Conservation (phyloP, 1,284 basidiomycete genomes). For the Apiotrichum siamense region DNA sequence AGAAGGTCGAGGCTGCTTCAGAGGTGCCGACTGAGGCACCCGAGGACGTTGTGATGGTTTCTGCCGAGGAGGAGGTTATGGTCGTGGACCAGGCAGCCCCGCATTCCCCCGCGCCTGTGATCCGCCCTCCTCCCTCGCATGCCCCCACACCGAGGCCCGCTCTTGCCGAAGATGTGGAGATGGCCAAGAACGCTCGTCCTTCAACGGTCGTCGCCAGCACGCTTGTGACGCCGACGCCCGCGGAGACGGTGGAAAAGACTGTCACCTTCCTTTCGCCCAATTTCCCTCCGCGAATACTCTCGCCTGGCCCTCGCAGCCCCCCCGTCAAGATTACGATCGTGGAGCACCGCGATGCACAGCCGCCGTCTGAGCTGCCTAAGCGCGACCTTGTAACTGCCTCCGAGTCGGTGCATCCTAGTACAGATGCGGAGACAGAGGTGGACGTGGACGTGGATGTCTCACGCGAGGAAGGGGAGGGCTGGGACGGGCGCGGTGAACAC, state of each 20-base stretch:
- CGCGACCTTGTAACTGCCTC: slow-evolving; percentile 19
- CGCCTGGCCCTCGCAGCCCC: not conserved
- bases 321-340: slow-evolving; percentile 25
- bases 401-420: slow-evolving; percentile 23
- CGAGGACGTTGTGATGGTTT: no score
- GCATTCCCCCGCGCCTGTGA: not conserved
- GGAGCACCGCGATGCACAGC: slow-evolving; percentile 27
- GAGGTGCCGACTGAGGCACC: no score
- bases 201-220: no score
- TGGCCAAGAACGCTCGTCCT: not conserved
- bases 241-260: slow-evolving; percentile 5
- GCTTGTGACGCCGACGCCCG: not conserved
- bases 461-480: slow-evolving; percentile 9
- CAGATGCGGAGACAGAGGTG: slow-evolving; percentile 26
- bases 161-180: slow-evolving; percentile 4
- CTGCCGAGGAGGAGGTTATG: no score
- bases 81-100: no score
- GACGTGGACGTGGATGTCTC: slow-evolving; percentile 8
- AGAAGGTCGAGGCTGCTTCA: no score
- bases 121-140: no score
- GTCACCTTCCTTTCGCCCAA: slow-evolving; percentile 13
- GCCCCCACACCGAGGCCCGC: no score
- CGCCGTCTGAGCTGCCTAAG: not conserved
- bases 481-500: no score
- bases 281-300: not conserved